Conservation (phyloP, 768 basidiomycete genomes). For the Tulasnella calospora region DNA sequence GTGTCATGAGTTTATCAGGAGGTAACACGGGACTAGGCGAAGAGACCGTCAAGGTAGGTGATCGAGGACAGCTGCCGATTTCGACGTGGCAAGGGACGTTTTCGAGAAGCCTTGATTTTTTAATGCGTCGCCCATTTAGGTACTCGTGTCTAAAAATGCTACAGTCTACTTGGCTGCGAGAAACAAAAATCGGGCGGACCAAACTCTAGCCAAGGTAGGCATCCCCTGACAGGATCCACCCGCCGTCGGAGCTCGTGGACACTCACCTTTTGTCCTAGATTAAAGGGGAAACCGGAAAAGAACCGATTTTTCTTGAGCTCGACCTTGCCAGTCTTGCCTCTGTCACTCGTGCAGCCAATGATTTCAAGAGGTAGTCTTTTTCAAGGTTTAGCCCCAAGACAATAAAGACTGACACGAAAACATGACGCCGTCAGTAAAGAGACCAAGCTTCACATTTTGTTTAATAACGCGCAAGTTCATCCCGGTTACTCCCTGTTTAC, state of each 20-base stretch:
- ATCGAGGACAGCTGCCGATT: not conserved
- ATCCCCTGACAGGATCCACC: not conserved
- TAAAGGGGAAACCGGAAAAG: conserved; percentile 22
- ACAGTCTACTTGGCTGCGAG: conserved; percentile 30
- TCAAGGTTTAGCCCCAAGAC: not conserved
- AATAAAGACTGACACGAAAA: not conserved
- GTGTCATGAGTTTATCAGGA: not conserved
- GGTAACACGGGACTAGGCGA: conserved; percentile 25
- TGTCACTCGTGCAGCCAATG: conserved; percentile 26
- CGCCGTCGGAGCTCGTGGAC: not conserved
- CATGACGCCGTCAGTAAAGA: conserved; percentile 16
- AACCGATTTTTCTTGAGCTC: conserved; percentile 27
- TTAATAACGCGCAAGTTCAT: conserved; percentile 26
- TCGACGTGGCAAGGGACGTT: not conserved
- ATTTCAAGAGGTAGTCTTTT: conserved; percentile 24
- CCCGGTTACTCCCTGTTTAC: not conserved
- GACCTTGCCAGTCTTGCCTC: conserved; percentile 26
- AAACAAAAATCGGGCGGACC: conserved; percentile 14
- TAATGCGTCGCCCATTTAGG: not conserved
- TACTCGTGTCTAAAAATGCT: conserved; percentile 19
- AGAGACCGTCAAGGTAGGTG: conserved; percentile 20
- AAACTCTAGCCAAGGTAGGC: conserved; percentile 19
- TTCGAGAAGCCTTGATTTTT: not conserved
- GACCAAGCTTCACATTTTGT: conserved; percentile 28
- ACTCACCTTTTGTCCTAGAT: not conserved